Evolutionary conservation across 768 basidiomycete genomes (phyloP).

Genomic region (Leccinum subgranulosum): DNA sequence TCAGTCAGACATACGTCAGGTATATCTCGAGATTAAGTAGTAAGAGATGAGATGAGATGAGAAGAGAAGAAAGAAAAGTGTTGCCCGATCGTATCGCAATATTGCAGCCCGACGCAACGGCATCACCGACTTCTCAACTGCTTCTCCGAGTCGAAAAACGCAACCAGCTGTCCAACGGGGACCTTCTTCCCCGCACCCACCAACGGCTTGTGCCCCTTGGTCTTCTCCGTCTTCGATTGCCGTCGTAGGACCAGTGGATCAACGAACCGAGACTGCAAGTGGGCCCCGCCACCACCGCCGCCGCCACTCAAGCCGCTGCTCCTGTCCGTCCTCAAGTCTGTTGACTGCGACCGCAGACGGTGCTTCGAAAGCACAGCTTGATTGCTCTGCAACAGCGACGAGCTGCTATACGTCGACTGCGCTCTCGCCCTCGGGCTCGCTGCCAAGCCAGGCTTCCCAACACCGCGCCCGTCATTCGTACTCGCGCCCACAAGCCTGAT

Average conservation of each 20-base stretch:
- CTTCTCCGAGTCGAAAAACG: constrained; percentile 66
- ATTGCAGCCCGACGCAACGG: not conserved
- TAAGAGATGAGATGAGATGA: not conserved
- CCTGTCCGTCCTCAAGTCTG: constrained; percentile 27
- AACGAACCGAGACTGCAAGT: constrained; percentile 50
- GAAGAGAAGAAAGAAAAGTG: not conserved
- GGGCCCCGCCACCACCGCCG: constrained; percentile 4
- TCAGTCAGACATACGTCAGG: not conserved
- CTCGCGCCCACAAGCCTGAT: constrained; percentile 29
- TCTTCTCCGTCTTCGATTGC: constrained; percentile 49
- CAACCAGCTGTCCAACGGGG: constrained; percentile 73
- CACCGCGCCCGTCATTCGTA: constrained; percentile 14
- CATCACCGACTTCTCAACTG: not conserved
- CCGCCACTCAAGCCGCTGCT: constrained; percentile 1
- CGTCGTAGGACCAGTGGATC: constrained; percentile 72
- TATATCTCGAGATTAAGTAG: not conserved
- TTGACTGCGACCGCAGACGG: constrained; percentile 40
- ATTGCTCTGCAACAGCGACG: constrained; percentile 29
- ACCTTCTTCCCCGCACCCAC: constrained; percentile 52
- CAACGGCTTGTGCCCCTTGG: constrained; percentile 40
- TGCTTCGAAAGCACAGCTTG: constrained; percentile 24
- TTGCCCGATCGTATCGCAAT: not conserved
- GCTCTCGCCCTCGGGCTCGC: constrained; percentile 42
- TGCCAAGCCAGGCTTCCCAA: constrained; percentile 6
- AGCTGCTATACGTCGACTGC: constrained; percentile 54